A percentile compares a stretch with the other conserved stretches of the same genome.
These are phyloP conservation scores for Fistulifera pelliculosa DNA, from an alignment of 108 stramenopile genomes.

Conservation along the genomic window DNA sequence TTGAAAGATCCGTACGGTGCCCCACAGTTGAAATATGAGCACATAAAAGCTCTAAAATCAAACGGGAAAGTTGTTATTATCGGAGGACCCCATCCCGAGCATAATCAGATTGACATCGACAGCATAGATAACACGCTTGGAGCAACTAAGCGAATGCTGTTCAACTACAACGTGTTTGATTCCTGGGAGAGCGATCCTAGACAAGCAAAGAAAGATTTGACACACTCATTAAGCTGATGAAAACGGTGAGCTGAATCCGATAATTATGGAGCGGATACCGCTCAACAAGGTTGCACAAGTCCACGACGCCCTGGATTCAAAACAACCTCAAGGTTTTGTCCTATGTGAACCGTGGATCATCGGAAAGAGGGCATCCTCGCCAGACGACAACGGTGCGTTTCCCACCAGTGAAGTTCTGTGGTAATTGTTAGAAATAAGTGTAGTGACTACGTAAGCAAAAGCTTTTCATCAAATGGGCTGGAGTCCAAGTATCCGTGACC, in stretches of 20 bases:
- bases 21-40: constrained; percentile 20
- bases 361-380: too few species aligned
- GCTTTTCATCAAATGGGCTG: too few species aligned
- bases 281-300: constrained; percentile 56
- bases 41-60: constrained; percentile 22
- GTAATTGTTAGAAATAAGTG: too few species aligned
- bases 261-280: constrained; percentile 42
- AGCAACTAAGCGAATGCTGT: constrained; percentile 6
- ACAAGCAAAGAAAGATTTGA: constrained; percentile 46
- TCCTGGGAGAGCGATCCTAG: constrained; percentile 41
- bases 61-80: constrained; percentile 30
- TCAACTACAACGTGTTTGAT: constrained; percentile 39
- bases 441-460: too few species aligned
- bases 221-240: constrained; percentile 47
- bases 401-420: too few species aligned
- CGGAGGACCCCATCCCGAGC: constrained; percentile 14
- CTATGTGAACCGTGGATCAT: constrained; percentile 42
- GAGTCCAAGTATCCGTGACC: too few species aligned
- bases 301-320: constrained; percentile 32
- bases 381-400: too few species aligned
- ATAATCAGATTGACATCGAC: constrained; percentile 2
- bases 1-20: constrained; percentile 5
- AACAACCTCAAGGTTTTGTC: constrained; percentile 25
- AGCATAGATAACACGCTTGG: background rate
- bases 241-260: constrained; percentile 35